Evolutionary conservation across 139 green algal species (phyloP).

Genomic region (Auxenochlorella protothecoides): DNA sequence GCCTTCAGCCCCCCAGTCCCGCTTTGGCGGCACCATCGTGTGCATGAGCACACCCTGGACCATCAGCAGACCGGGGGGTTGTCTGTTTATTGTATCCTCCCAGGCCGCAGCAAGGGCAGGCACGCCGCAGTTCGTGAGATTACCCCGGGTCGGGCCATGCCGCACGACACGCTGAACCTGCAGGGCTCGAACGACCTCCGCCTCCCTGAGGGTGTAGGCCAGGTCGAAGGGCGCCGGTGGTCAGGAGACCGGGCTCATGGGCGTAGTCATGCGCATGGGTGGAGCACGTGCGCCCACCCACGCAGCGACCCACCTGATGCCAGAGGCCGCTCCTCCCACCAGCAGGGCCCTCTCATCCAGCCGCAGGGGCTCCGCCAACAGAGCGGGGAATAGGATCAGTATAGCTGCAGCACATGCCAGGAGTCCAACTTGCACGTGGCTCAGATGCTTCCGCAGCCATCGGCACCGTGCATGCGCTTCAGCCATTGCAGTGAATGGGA

Average conservation of each 20-base stretch:
- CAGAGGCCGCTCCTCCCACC: conserved; percentile 7
- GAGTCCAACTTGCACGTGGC: no score
- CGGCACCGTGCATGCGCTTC: no score
- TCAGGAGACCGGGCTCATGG: background rate
- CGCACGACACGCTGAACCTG: background rate
- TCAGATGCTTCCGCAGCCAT: no score
- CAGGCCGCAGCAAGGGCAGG: no score
- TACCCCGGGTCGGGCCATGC: background rate
- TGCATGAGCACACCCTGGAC: background rate
- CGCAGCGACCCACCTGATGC: conserved; percentile 1
- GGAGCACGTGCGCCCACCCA: background rate
- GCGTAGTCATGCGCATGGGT: background rate
- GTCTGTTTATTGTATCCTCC: no score
- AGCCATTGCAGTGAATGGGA: no score
- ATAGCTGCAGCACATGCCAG: no score
- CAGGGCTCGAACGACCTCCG: background rate
- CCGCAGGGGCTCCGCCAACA: conserved; percentile 5
- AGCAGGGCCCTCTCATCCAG: conserved; percentile 28
- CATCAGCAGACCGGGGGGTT: no score
- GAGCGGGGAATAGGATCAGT: conserved; percentile 3
- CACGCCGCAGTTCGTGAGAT: background rate
- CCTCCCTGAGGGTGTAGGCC: background rate
- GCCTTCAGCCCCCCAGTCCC: conserved; percentile 11
- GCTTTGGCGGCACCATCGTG: background rate
- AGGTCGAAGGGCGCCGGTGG: background rate